phyloP scores from a whole-genome alignment of 768 basidiomycete genomes.

The Trametes maxima region DNA sequence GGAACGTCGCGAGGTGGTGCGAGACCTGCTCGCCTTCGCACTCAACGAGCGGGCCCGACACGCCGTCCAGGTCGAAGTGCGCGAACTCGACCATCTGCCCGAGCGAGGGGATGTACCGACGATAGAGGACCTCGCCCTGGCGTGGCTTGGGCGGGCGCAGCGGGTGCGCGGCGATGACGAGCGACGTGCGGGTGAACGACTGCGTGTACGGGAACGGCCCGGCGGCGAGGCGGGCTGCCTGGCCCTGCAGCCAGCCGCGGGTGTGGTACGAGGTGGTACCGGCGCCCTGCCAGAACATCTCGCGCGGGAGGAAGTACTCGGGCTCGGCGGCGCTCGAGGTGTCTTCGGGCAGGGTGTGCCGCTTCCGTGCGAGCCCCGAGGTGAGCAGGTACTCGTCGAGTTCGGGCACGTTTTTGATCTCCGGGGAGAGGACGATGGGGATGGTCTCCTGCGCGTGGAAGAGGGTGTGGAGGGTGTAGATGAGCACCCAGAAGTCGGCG shows the following conservation, averaged over 20 bases:
- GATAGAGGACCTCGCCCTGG: slow-evolving; percentile 45
- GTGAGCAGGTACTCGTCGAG: slow-evolving; percentile 41
- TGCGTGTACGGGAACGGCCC: slow-evolving; percentile 40
- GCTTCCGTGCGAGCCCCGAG: slow-evolving; percentile 39
- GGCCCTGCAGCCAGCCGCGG: slow-evolving; percentile 39
- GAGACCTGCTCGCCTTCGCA: slow-evolving; percentile 12
- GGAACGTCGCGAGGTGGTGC: slow-evolving; percentile 46
- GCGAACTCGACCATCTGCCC: slow-evolving; percentile 35
- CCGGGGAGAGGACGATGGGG: slow-evolving; percentile 38
- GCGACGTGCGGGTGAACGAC: slow-evolving; percentile 47
- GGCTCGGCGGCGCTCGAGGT: slow-evolving; percentile 18
- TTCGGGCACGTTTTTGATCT: slow-evolving; percentile 35
- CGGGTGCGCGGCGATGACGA: slow-evolving; percentile 54
- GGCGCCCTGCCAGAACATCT: slow-evolving; percentile 54
- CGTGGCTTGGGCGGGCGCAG: slow-evolving; percentile 50
- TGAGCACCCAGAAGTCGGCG: slow-evolving; percentile 42
- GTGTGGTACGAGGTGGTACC: slow-evolving; percentile 38
- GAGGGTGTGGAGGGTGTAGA: slow-evolving; percentile 46
- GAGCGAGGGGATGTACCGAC: slow-evolving; percentile 38
- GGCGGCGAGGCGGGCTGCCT: slow-evolving; percentile 27
- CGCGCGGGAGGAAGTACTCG: slow-evolving; percentile 43
- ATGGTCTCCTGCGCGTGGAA: slow-evolving; percentile 44
- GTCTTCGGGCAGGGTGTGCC: slow-evolving; percentile 19
- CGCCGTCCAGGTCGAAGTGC: slow-evolving; percentile 31
- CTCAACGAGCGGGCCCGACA: background rate